Base-by-base conservation (phyloP, 768 basidiomycete species). In the Trametes coccinea region DNA sequence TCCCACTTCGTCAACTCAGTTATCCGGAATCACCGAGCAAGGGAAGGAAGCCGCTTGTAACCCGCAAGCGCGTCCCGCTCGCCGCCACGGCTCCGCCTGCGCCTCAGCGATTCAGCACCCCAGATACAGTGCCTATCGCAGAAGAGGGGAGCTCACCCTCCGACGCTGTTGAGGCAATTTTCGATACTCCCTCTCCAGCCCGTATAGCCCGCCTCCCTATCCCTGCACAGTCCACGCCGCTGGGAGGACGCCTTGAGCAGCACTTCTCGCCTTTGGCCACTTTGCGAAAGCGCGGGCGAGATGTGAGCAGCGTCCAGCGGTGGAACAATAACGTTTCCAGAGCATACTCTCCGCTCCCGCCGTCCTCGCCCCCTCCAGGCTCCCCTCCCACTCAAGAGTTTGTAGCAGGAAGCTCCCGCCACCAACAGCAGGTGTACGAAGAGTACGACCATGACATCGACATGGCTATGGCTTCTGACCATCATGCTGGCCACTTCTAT, bases 181-280 rank as follows among this genome's bases (percentile, higher is more conserved):
- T 63, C 31, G 53, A 49, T 11, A 79, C 62, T 92, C 90, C 69
- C 80, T 79, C 55, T 93, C 77, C 66, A 85, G 82, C 55, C 87
- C 84, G 37, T 75, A 78, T 22, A 90, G 80, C 44, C 76, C 81
- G 47, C 78, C 74, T 67, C 88, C 89, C 86, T 85, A 93, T 67
- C 4, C 59, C 59, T 2, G 51, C 48, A 4, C 51, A 65, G 49
- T 61, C 61, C 1, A 67, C 66, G 5, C 66, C 66, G 2, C 43
- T 65, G 33, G 60, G 58, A 5, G 56, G 56, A 10, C 39, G 41
- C 3, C 31, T 58, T n/a, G 41, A 58, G 34, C 45, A 56, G 33
- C 39, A 51, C 44, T 51, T 61, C 16, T 55, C 52, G 10, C 63
- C 59, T 3, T 51, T 65, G 9, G 45, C 43, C 2, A 40, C 53